A percentile compares a stretch with the other conserved stretches of the same genome.
These are phyloP conservation scores for Drosera capensis DNA, from an alignment of 148 eudicot genomes.

Conservation along the genomic window DNA sequence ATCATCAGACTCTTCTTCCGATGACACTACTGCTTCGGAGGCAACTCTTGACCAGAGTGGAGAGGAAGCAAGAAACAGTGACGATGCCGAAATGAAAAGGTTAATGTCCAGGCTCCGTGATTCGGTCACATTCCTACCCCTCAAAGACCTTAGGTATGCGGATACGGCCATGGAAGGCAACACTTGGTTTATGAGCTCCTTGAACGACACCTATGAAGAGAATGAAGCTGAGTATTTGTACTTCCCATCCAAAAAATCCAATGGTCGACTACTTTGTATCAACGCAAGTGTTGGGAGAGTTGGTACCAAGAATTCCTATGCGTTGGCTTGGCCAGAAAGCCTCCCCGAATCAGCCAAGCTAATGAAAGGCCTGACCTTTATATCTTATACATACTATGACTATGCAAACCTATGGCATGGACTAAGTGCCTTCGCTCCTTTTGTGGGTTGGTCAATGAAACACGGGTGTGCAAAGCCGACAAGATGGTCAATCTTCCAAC, in stretches of 20 bases:
- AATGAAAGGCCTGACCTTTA: constrained; percentile 20
- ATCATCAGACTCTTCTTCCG: no score
- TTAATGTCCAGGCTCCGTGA: not conserved
- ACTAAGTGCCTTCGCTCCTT: constrained; percentile 16
- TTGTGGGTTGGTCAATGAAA: constrained; percentile 26
- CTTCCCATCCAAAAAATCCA: constrained; percentile 24
- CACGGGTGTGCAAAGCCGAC: constrained; percentile 12
- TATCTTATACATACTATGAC: constrained; percentile 19
- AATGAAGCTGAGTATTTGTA: constrained; percentile 19
- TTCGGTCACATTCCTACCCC: not conserved
- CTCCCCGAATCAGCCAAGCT: constrained; percentile 25
- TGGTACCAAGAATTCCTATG: constrained; percentile 31
- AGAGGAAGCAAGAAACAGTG: no score
- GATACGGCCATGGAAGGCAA: constrained; percentile 8
- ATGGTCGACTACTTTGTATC: constrained; percentile 27
- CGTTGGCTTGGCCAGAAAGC: constrained; percentile 29
- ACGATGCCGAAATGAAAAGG: no score
- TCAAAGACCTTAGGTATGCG: not conserved
- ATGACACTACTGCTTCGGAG: no score
- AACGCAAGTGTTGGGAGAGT: constrained; percentile 16
- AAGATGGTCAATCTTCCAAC: constrained; percentile 31
- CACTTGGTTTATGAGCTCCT: constrained; percentile 51
- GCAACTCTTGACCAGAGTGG: no score
- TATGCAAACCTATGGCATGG: constrained; percentile 34
- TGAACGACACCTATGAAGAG: constrained; percentile 16